phyloP scores from a whole-genome alignment of 2,329 filamentous ascomycete species.

The Pseudogymnoascus sp. region DNA sequence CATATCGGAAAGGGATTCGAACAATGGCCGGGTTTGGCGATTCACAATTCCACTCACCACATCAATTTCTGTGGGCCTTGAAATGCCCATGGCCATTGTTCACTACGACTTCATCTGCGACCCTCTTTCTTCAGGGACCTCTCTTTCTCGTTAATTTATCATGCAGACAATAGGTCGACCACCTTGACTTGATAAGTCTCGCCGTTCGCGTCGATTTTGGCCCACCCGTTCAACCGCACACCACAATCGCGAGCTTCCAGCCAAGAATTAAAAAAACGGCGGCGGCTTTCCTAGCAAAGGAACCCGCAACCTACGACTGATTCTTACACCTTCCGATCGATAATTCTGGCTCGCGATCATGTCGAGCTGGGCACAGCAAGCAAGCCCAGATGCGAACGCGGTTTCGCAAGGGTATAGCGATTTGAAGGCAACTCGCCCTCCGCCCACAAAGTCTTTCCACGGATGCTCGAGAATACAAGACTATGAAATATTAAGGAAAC shows the following conservation, averaged over 20 bases:
- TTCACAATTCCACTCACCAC: slow-evolving; percentile 4
- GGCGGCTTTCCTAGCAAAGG: background rate
- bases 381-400: slow-evolving; percentile 19
- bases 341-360: slow-evolving; percentile 4
- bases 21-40: slow-evolving; percentile 5
- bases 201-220: slow-evolving; percentile 4
- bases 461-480: slow-evolving; percentile 79
- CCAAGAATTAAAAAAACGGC: background rate
- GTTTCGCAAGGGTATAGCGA: slow-evolving; percentile 49
- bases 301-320: background rate
- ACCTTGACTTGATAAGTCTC: slow-evolving; percentile 9
- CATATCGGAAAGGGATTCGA: background rate
- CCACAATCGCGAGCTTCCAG: slow-evolving; percentile 4
- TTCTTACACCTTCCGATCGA: background rate
- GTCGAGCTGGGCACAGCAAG: slow-evolving; percentile 9
- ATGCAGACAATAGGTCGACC: slow-evolving; percentile 5
- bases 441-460: slow-evolving; percentile 54
- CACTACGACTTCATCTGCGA: background rate
- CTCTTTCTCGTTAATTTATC: slow-evolving; percentile 2
- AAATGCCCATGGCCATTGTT: background rate
- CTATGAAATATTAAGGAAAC: slow-evolving; percentile 71
- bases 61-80: background rate
- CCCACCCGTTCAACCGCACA: background rate
- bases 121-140: background rate
- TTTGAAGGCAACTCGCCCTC: slow-evolving; percentile 36